Conservation (phyloP, 176 grass and related monocot species). For the Tillandsia leiboldiana region DNA sequence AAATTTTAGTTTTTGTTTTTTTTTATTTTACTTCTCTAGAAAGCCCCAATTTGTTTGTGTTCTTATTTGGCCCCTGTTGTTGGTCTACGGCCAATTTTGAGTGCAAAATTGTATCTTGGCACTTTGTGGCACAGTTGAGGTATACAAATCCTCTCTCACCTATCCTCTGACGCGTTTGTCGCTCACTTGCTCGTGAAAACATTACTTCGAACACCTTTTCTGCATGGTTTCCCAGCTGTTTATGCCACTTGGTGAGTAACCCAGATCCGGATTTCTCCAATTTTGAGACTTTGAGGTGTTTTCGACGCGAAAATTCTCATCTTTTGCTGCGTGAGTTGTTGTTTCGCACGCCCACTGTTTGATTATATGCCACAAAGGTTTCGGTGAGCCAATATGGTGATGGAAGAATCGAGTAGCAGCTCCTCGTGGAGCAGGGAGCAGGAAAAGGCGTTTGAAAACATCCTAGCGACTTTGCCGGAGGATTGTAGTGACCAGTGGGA, state of each 20-base stretch:
- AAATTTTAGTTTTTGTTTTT: too few species aligned
- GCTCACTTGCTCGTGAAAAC: neutral
- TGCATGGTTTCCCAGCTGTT: neutral
- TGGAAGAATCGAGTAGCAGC: conserved; percentile 63
- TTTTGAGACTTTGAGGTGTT: too few species aligned
- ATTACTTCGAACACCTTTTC: neutral
- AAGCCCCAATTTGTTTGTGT: conserved; percentile 30
- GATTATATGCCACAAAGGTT: conserved; percentile 5
- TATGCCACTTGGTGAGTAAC: neutral
- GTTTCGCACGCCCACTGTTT: neutral
- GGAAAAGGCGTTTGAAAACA: conserved; percentile 87
- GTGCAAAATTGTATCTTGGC: conserved; percentile 22
- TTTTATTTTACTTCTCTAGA: conserved; percentile 14
- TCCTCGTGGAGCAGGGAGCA: conserved; percentile 56
- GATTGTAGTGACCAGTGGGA: conserved; percentile 38
- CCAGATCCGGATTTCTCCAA: too few species aligned
- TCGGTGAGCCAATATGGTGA: conserved; percentile 14
- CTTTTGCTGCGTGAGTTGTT: neutral
- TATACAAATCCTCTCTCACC: conserved; percentile 12
- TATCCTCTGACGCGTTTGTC: conserved; percentile 9
- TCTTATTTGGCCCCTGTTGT: conserved; percentile 22
- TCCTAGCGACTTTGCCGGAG: conserved; percentile 33
- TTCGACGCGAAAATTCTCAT: too few species aligned
- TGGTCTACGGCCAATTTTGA: conserved; percentile 1
- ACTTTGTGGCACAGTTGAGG: conserved; percentile 40